Base-by-base conservation (phyloP, 75 land plant genomes). In the Larix kaempferi region DNA sequence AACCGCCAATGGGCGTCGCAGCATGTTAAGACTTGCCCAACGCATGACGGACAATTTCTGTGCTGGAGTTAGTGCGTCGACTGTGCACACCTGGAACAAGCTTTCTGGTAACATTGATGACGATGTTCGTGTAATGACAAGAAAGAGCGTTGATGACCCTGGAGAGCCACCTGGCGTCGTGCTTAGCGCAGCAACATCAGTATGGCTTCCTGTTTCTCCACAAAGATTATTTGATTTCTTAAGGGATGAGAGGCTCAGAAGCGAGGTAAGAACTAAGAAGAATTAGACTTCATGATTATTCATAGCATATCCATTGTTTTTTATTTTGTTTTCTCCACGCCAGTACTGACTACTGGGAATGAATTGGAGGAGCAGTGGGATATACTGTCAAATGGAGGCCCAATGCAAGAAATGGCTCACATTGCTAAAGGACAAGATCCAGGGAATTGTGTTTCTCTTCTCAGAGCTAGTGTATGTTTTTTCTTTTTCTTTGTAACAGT, bases 21-120 rank as follows among this genome's bases (percentile, higher is more conserved):
- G 98, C 90, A 90, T 94, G 98, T 76, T 94, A 84, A 94, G 91
- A 79, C 87, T 94, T 49, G 98, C 98, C 21, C 91, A 90, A 72
- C 59, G 98, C 41, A 92, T 94, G 95, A 87, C 91, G 15, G 83
- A 87, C 57, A 90, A 87, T 79, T 94, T 92, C 87, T 94, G 93
- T 65, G 89, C 90, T 1, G 94, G 95, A 0, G 95, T 94, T 57
- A 89, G 93, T 62, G 93, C 95, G 3, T 90, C 98, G 52, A 80
- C 90, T 12, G 88, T 86, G 33, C 93, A 90, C 81, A 82, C 86
- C 55, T 94, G 98, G 98, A 87, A 80, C 80, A 90, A 91, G 67
- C 89, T 90, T 3, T 74, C 86, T 11, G 88, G 86, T 5, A 84
- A 76, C 56, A 89, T 82, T 23, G 62, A 60, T 23, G 62, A 60